phyloP scores from a whole-genome alignment of 2,329 filamentous ascomycete genomes.

The Monilinia laxa region DNA sequence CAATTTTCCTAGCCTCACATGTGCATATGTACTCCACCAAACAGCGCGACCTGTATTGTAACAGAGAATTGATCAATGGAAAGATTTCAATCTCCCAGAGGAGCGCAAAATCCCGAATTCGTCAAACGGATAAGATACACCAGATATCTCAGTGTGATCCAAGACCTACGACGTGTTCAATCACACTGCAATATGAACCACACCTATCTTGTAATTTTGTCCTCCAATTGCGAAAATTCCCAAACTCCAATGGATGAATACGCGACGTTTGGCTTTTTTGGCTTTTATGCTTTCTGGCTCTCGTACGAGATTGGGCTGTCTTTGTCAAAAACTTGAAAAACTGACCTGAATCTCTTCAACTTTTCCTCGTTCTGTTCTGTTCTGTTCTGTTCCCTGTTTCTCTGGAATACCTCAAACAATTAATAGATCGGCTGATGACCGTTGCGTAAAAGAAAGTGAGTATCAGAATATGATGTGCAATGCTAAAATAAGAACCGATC shows the following conservation, averaged over 20 bases:
- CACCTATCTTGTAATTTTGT: not conserved
- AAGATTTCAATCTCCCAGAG: slow-evolving; percentile 12
- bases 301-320: slow-evolving; percentile 1
- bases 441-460: slow-evolving; percentile 5
- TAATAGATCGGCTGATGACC: slow-evolving; percentile 10
- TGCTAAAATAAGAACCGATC: slow-evolving; percentile 15
- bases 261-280: slow-evolving; percentile 12
- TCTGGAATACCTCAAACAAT: slow-evolving; percentile 9
- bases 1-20: slow-evolving; percentile 16
- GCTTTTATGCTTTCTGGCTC: no score
- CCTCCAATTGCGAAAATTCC: slow-evolving; percentile 11
- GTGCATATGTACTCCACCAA: slow-evolving; percentile 19
- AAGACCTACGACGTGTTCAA: slow-evolving; percentile 23
- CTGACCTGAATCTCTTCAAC: slow-evolving; percentile 7
- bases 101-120: slow-evolving; percentile 15
- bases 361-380: not conserved
- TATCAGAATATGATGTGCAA: slow-evolving; percentile 20
- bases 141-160: slow-evolving; percentile 15
- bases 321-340: slow-evolving; percentile 7
- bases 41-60: slow-evolving; percentile 20
- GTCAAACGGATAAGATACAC: slow-evolving; percentile 11
- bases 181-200: slow-evolving; percentile 10
- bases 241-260: slow-evolving; percentile 5
- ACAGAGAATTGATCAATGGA: slow-evolving; percentile 19
- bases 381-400: not conserved